Base-by-base conservation (phyloP, 140 eudicot genomes). In the Senecio squalidus region DNA sequence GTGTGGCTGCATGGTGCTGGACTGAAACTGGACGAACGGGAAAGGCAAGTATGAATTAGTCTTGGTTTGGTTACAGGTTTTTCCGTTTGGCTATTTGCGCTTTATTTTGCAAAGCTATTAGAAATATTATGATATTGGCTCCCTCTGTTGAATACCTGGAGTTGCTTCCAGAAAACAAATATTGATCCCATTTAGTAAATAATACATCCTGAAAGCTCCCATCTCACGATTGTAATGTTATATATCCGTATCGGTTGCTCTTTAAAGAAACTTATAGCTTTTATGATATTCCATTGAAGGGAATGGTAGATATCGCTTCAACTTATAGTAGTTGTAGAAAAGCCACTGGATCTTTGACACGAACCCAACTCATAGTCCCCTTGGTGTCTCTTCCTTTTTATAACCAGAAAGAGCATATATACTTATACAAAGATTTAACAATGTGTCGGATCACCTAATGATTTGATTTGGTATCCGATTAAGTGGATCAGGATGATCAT, bases 1-100 rank as follows among this genome's bases (percentile, higher is more conserved):
- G 80, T 52, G 64, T 87, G 60, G 94, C 96, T 62, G 78, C 89
- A 55, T 92, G 96, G 98, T 92, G 98, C 61, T 92, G 96, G 98
- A 80, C 95, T 56, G 93, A 87, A 82, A 79, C 93, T 30, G 98
- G 98, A 13, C 86, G 84, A 46, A 74, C 93, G 30, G 96, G 89
- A 69, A 84, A 87, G 96, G 98, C 74, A 86, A 77, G 97, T 62
- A 53, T 62, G 41, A 30, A 29, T 41, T 52, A 30, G 27, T 70
- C 63, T 29, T 48, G 52, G 39, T 21, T 70, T 70, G 43, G 21
- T 21, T 41, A 5, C 47, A 38, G 34, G 47, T 40, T 26, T 47
- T 53, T 36, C 14, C 29, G 29, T 27, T 11, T 53, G 47, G 33
- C 43, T 29, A 16, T 39, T 20, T 33, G 26, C 22, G 4, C 8